Evolutionary conservation across 495 filamentous ascomycete genomes (phyloP).

Genomic region (Margaritispora aquatica): DNA sequence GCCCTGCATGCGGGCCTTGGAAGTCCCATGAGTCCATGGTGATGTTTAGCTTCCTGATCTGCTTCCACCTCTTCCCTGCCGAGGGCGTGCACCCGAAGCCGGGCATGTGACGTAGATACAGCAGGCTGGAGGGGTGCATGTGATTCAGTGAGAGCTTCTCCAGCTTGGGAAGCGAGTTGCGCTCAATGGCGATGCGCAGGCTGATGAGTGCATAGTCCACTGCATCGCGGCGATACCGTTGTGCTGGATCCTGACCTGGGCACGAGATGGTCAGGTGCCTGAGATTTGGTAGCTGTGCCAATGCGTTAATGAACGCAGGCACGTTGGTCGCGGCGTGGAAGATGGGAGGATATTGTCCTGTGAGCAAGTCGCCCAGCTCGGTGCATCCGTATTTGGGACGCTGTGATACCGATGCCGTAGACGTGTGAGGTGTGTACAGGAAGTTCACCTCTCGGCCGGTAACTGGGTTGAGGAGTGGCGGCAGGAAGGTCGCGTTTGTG

Average conservation of each 20-base stretch:
- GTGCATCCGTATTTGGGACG: constrained; percentile 56
- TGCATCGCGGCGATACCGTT: constrained; percentile 63
- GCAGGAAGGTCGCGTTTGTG: constrained; percentile 63
- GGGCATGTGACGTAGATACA: constrained; percentile 60
- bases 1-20: constrained; percentile 36
- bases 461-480: constrained; percentile 63
- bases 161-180: constrained; percentile 51
- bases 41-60: constrained; percentile 63
- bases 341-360: constrained; percentile 72
- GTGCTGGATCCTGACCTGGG: constrained; percentile 57
- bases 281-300: constrained; percentile 56
- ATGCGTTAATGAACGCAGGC: constrained; percentile 64
- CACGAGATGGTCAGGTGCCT: constrained; percentile 64
- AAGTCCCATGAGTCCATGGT: constrained; percentile 60
- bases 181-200: constrained; percentile 68
- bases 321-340: constrained; percentile 85
- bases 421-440: constrained; percentile 64
- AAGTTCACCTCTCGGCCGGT: constrained; percentile 69
- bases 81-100: constrained; percentile 62
- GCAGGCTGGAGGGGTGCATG: constrained; percentile 61
- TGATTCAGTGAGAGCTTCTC: constrained; percentile 56
- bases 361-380: constrained; percentile 57
- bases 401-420: constrained; percentile 37
- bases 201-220: constrained; percentile 82
- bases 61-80: constrained; percentile 58